Base-by-base conservation (phyloP, 768 basidiomycete species). In the Coprinopsis marcescibilis region DNA sequence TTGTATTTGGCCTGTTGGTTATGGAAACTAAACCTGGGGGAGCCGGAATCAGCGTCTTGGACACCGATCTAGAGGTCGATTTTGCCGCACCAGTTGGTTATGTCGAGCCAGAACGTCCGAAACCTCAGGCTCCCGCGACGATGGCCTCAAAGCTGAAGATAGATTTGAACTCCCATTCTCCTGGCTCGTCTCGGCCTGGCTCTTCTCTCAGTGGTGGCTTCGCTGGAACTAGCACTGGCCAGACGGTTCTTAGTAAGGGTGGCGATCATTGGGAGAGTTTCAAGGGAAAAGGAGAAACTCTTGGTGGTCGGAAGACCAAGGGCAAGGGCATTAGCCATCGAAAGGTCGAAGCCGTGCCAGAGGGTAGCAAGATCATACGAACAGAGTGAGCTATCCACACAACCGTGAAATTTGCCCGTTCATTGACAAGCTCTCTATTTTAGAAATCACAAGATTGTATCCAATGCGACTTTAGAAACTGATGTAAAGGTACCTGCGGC, bases 61-160 rank as follows among this genome's bases (percentile, higher is more conserved):
- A 99, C 60, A 97, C 93, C 0, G 96, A 99, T 75, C 80, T 99
- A 1, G 94, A 97, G 65, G 96, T 98, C 46, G 96, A 99, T 63
- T 98, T 98, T 60, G 96, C 89, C 1, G 68, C 93, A 1, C 95
- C 95, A 0, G 78, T 89, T 17, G 89, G 89, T 30, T 99, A 98
- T 60, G 86, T 93, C 27, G 96, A 98, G 62, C 96, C 96, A 1
- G 85, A 92, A 54, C 78, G 86, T 37, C 84, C 85, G 1, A 86
- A 89, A 55, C 80, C 91, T 2, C 76, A 80, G 2, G 82, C 91
- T 0, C 84, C 83, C 2, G 62, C 85, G 17, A 96, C 95, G 2
- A 98, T 99, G 95, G 93, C 93, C 2, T 87, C 86, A 24, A 98
- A 97, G 67, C 78, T 98, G 45, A 92, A 92, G 65, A 97, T 99